Evolutionary conservation across 2,329 filamentous ascomycete species (phyloP), one percentile per base, ranked within the genome.

Genomic region (Colletotrichum paranaense): DNA sequence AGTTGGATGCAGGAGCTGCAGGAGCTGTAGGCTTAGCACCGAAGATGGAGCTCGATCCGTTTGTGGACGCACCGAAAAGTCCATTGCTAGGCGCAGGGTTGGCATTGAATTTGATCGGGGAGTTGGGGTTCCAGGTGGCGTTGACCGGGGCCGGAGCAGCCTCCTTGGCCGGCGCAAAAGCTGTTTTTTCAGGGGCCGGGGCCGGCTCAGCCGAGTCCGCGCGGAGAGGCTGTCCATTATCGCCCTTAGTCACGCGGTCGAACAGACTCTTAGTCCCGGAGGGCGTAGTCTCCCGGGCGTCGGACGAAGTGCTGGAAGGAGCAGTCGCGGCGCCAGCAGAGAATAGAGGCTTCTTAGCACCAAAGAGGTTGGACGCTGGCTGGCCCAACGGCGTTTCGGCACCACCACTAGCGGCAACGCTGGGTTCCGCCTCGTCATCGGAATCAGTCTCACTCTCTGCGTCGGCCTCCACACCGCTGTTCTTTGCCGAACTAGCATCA

Each of bases 101-200:
- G 56, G 84, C 80, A 14, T 84, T 84, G 77, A 90, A 90, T 78
- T 90, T 90, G 79, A 91, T 88, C 2, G 89, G 88, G 1, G 81
- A 84, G 68, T 84, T 82, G 9, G 84, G 82, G 53, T 83, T 87
- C 87, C 87, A 88, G 0, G 86, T 88, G 59, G 88, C 84, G 76
- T 88, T 84, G 24, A 78, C 75, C 1, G 82, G 77, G 26, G 77
- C 75, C 46, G 77, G 67, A 56, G 76, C 66, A 5, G 62, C 7
- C 30, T 69, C 78, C 78, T 78, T 87, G 85, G 6, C 84, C 85
- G 22, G 38, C 78, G 82, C 84, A 46, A 62, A 64, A 16, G 59
- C 24, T 19, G 84, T 84, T 77, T 84, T 83, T 53, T 84, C 82
- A 9, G 79, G 74, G 49, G 77, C 79, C 75, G 81, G 62, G 46